Evolutionary conservation across 768 basidiomycete species (phyloP), one percentile per base, ranked within the genome.

Genomic region (Suillus subluteus): DNA sequence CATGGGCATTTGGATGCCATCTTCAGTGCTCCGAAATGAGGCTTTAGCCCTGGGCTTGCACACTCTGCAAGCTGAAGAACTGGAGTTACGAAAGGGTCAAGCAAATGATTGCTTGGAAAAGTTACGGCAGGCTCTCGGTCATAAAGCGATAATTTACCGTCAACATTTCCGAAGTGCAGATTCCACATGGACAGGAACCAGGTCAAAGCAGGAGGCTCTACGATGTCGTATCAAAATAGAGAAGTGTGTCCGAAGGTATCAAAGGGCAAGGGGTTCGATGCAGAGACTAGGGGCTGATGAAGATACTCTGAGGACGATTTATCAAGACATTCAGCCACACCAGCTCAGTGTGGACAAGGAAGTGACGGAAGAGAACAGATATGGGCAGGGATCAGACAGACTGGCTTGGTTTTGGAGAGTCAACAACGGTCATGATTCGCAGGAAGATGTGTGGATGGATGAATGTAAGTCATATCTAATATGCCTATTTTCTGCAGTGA

Each of bases 281-380:
- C n/a, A n/a, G 18, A 23, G 41, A 16, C 54, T 66, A 38, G 35
- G 32, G 3, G 44, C 13, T 8, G n/a, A 21, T 43, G 50, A 23
- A 23, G 9, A 46, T 23, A 59, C 52, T 9, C 16, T 52, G 32
- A 32, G 32, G 32, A 32, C 32, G 32, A 32, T 48, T n/a, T 46
- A 46, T 46, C 46, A 46, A 46, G 46, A 46, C 0, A 46, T 46
- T n/a, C 46, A 46, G 46, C 46, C 8, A 1, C 1, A 3, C 4
- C 46, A 46, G 46, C 46, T 54, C 8, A 54, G 52, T 35, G 63
- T 67, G 21, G 40, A 58, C 38, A 41, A 65, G 58, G 55, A 67
- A 18, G 50, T 67, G 30, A 67, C 44, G 1, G 66, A 67, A 40
- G 66, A 67, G 59, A 67, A 67, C 46, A 30, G 63, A 38, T 56